Percentiles rank a stretch among this genome's conserved stretches.
Evolutionary conservation across 2,329 filamentous ascomycete genomes (phyloP).

Genomic region (Pseudocercospora fuligena): DNA sequence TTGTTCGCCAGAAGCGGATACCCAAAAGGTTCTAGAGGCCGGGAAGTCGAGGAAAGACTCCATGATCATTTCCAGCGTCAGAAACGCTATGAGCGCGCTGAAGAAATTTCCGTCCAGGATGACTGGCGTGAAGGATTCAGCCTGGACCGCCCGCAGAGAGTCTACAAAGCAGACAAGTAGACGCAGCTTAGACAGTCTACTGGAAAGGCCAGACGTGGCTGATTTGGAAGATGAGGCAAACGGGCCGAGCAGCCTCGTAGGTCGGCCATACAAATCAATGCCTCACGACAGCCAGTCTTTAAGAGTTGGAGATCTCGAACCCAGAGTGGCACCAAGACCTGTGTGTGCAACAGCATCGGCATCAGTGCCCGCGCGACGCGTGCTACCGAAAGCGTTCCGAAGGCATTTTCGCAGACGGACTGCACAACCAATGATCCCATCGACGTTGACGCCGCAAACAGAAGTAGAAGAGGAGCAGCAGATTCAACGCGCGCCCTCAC

Average conservation of each 20-base stretch:
- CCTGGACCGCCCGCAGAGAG: neutral
- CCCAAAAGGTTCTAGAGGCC: neutral
- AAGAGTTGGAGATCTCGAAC: no score
- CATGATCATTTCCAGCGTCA: neutral
- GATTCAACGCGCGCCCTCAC: neutral
- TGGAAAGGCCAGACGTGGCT: neutral
- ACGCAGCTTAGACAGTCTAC: constrained; percentile 3
- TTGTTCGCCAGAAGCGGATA: neutral
- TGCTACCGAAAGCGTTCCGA: neutral
- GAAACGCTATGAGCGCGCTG: neutral
- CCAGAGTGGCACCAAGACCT: neutral
- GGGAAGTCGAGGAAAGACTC: neutral
- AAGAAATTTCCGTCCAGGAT: neutral
- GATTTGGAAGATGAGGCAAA: neutral
- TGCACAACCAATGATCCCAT: neutral
- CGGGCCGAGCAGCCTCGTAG: neutral
- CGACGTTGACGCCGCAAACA: neutral
- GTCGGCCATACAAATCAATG: neutral
- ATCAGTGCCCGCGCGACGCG: neutral
- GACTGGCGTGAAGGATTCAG: neutral
- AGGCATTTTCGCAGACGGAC: neutral
- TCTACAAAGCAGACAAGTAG: neutral
- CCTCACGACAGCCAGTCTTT: no score
- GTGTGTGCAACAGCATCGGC: neutral
- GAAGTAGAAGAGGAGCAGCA: neutral